Base-by-base conservation (phyloP, 2,329 filamentous ascomycete species). In the Tolypocladium capitatum region DNA sequence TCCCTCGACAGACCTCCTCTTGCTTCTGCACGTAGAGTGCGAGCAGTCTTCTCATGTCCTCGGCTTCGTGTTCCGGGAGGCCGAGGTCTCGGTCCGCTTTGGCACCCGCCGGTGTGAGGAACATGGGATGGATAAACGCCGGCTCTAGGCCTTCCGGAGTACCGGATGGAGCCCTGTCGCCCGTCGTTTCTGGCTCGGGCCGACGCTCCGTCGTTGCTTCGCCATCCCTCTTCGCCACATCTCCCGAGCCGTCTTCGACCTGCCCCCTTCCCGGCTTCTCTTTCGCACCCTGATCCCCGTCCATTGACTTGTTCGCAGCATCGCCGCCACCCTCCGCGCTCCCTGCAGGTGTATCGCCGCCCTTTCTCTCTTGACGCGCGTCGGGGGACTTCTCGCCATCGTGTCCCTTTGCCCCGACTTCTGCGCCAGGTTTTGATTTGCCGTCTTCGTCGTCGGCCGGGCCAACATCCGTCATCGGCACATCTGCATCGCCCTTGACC, bases 11-110 rank as follows among this genome's bases (percentile, higher is more conserved):
- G 2, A 91, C 80, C 61, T 92, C 86, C 58, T 92, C 86, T 60
- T 92, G 86, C 63, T 91, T 91, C 58, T 91, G 86, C 27, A 91
- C 80, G 60, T 87, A 91, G 11, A 86, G 68, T 53, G 87, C 76
- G 44, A 92, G 71, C 18, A 89, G 66, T 49, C 83, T 76, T 49
- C 86, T 80, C 40, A 86, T 81, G 50, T 92, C 85, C 53, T 90
- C 85, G 1, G 87, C 87, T 65, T 92, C 86, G 27, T 71, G 66
- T 18, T 80, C 72, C 1, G 86, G 85, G 3, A 94, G 74, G 2
- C 83, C 83, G 35, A 86, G 68, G 59, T 89, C 80, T 48, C 81
- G 74, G 60, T 90, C 83, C 2, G 82, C 75, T 47, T 75, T 72
- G 24, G 78, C 76, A 31, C 76, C 69, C 27, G 68, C 60, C 0